Conservation (phyloP, 2,329 filamentous ascomycete species). For the Ciborinia camelliae region DNA sequence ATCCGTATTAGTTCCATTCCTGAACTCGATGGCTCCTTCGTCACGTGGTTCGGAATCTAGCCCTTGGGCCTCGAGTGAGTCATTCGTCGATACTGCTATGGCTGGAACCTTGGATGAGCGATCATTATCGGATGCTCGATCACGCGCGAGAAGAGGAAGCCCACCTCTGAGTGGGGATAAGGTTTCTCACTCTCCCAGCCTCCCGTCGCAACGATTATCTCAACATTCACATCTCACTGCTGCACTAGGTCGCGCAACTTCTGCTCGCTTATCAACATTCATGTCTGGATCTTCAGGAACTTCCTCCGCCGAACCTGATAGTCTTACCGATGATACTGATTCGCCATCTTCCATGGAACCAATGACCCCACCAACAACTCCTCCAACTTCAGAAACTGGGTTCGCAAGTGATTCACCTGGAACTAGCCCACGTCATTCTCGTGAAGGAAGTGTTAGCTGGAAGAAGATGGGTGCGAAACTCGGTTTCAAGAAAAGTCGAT, state of each 20-base stretch:
- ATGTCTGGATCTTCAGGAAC: constrained; percentile 41
- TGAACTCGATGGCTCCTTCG: constrained; percentile 52
- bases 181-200: constrained; percentile 27
- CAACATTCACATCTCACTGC: constrained; percentile 35
- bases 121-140: constrained; percentile 30
- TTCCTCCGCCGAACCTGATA: constrained; percentile 48
- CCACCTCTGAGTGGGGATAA: constrained; percentile 30
- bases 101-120: constrained; percentile 33
- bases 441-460: constrained; percentile 46
- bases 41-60: constrained; percentile 31
- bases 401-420: constrained; percentile 31
- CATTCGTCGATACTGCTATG: constrained; percentile 33
- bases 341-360: constrained; percentile 56
- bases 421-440: constrained; percentile 28
- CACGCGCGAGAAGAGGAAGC: constrained; percentile 29
- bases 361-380: constrained; percentile 72
- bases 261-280: constrained; percentile 31
- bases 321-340: constrained; percentile 56
- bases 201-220: constrained; percentile 30
- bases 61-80: constrained; percentile 37
- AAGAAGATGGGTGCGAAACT: constrained; percentile 62
- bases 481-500: constrained; percentile 53
- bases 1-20: constrained; percentile 86
- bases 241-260: constrained; percentile 27
- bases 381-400: constrained; percentile 54